Conservation (phyloP, 768 basidiomycete genomes). For the Mycena maculata region DNA sequence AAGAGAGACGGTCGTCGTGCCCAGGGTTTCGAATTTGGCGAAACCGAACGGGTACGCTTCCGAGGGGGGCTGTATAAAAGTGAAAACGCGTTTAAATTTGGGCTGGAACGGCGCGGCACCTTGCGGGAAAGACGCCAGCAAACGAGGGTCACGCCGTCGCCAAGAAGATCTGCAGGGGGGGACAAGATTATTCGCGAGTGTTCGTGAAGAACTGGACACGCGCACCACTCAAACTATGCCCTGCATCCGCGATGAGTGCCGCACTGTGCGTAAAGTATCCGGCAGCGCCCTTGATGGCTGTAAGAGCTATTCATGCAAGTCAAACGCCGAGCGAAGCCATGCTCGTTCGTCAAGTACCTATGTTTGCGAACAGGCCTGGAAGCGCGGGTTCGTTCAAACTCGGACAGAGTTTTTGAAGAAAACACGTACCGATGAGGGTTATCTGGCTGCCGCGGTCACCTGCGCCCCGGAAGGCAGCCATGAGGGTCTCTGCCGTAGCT, state of each 20-base stretch:
- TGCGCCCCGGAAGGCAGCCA: slow-evolving; percentile 73
- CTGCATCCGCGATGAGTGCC: slow-evolving; percentile 92
- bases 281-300: slow-evolving; percentile 85
- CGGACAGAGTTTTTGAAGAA: not conserved
- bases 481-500: slow-evolving; percentile 72
- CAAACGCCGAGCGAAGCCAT: too few species aligned
- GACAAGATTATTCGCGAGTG: not conserved
- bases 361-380: slow-evolving; percentile 62
- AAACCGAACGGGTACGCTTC: slow-evolving; percentile 87
- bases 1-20: slow-evolving; percentile 90
- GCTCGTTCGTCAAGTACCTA: too few species aligned
- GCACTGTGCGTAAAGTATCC: slow-evolving; percentile 94
- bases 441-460: slow-evolving; percentile 86
- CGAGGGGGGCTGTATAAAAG: slow-evolving; percentile 70
- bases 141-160: slow-evolving; percentile 58
- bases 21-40: slow-evolving; percentile 95
- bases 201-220: slow-evolving; percentile 31
- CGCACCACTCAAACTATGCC: slow-evolving; percentile 89
- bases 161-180: slow-evolving; percentile 12
- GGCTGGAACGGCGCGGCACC: slow-evolving; percentile 57
- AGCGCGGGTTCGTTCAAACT: not conserved
- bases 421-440: slow-evolving; percentile 70
- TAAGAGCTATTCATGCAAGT: too few species aligned
- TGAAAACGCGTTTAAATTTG: slow-evolving; percentile 70
- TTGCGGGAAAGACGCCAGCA: slow-evolving; percentile 87